Conservation (phyloP, 2,329 filamentous ascomycete species). For the Pyrenophora seminiperda region DNA sequence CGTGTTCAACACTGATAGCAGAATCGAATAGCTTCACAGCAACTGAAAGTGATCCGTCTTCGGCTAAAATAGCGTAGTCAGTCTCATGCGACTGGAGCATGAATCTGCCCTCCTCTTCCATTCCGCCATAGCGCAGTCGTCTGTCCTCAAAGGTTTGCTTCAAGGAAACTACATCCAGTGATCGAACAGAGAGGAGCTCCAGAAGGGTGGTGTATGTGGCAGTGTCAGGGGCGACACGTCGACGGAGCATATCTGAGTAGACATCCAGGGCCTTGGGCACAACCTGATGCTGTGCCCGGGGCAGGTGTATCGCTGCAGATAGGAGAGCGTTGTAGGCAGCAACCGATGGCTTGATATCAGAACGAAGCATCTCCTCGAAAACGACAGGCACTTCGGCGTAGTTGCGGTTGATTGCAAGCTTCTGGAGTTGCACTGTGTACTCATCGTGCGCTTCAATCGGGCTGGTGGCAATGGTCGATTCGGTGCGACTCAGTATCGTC, state of each 20-base stretch:
- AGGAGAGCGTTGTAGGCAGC: slow-evolving; percentile 92
- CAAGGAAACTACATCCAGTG: slow-evolving; percentile 75
- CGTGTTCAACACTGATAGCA: slow-evolving; percentile 66
- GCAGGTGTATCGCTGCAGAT: slow-evolving; percentile 80
- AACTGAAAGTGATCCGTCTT: slow-evolving; percentile 85
- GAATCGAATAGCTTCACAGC: slow-evolving; percentile 85
- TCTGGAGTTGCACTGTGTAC: slow-evolving; percentile 79
- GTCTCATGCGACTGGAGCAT: slow-evolving; percentile 87
- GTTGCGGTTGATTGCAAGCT: slow-evolving; percentile 71
- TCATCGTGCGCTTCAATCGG: slow-evolving; percentile 65
- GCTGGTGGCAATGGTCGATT: slow-evolving; percentile 63
- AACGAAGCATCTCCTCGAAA: slow-evolving; percentile 87
- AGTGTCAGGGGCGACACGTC: slow-evolving; percentile 78
- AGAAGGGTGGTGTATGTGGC: slow-evolving; percentile 89
- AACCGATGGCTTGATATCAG: slow-evolving; percentile 79
- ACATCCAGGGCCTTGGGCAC: slow-evolving; percentile 92
- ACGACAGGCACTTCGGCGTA: slow-evolving; percentile 88
- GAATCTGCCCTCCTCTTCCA: slow-evolving; percentile 82
- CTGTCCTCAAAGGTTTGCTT: slow-evolving; percentile 79
- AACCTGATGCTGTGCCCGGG: slow-evolving; percentile 77
- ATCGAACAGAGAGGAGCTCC: slow-evolving; percentile 77
- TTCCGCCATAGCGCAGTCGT: slow-evolving; percentile 80
- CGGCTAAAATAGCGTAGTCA: slow-evolving; percentile 81
- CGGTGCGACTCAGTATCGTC: slow-evolving; percentile 34
- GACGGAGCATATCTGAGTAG: slow-evolving; percentile 93